A percentile compares a stretch with the other conserved stretches of the same genome.
phyloP scores from a whole-genome alignment of 139 green algal species.

The Auxenochlorella protothecoides region DNA sequence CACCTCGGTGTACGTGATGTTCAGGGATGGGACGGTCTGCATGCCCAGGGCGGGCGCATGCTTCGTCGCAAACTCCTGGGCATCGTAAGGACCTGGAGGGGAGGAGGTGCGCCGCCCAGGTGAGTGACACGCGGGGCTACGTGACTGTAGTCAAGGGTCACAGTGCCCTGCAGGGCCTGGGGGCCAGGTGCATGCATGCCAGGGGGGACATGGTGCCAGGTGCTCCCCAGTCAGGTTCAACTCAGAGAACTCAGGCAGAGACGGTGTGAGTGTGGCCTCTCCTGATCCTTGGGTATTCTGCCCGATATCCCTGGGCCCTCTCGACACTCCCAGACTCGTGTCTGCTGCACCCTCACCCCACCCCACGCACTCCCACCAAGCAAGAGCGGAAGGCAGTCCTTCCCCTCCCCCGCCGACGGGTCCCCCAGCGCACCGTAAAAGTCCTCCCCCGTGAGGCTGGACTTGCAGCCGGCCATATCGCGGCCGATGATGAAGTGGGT shows the following conservation, averaged over 20 bases:
- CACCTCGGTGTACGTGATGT: constrained; percentile 80
- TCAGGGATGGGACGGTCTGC: constrained; percentile 77
- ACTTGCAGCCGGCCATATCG: constrained; percentile 91
- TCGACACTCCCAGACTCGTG: constrained; percentile 7
- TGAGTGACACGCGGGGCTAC: too few species aligned
- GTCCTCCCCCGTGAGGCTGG: constrained; percentile 68
- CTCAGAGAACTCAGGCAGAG: too few species aligned
- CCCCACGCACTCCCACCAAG: too few species aligned
- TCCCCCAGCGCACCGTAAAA: constrained; percentile 81
- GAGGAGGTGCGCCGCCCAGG: too few species aligned
- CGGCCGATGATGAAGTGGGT: constrained; percentile 95
- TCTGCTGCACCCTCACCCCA: too few species aligned
- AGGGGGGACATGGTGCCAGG: not conserved
- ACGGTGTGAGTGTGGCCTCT: not conserved
- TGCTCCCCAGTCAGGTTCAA: not conserved
- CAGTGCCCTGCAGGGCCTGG: constrained; percentile 9
- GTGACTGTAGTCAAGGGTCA: not conserved
- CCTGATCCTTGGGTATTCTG: not conserved
- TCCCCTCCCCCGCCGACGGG: not conserved
- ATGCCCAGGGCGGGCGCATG: constrained; percentile 66
- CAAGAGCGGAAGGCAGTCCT: too few species aligned
- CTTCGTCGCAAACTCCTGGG: constrained; percentile 50
- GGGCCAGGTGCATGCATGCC: constrained; percentile 16
- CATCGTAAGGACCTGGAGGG: not conserved
- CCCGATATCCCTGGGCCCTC: constrained; percentile 9